Conservation (phyloP, 2,329 filamentous ascomycete genomes). For the Cladosporium velox region DNA sequence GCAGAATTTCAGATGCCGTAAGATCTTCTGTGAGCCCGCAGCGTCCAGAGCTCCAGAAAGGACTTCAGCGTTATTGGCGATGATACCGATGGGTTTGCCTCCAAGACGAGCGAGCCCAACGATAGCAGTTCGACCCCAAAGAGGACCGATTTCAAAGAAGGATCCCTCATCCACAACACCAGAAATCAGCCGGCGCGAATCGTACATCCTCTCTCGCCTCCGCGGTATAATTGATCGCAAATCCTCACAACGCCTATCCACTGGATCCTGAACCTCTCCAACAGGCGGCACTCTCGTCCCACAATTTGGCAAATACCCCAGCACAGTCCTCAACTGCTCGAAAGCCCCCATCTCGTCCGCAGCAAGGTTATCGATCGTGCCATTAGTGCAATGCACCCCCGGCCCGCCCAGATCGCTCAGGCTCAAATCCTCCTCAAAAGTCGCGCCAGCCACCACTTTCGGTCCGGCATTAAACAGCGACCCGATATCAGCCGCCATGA, state of each 20-base stretch:
- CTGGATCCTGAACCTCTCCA: constrained; percentile 48
- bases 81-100: constrained; percentile 60
- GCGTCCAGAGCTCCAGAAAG: constrained; percentile 61
- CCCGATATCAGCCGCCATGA: constrained; percentile 66
- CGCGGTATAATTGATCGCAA: constrained; percentile 61
- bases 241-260: constrained; percentile 50
- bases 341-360: constrained; percentile 63
- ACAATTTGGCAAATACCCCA: constrained; percentile 60
- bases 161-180: constrained; percentile 57
- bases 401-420: constrained; percentile 63
- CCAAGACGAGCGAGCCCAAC: constrained; percentile 60
- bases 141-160: constrained; percentile 65
- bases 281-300: constrained; percentile 58
- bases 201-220: constrained; percentile 61
- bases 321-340: constrained; percentile 59
- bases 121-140: constrained; percentile 65
- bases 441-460: constrained; percentile 62
- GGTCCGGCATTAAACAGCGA: constrained; percentile 65
- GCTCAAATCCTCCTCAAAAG: constrained; percentile 63
- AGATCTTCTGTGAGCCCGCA: constrained; percentile 62
- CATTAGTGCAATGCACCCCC: constrained; percentile 63
- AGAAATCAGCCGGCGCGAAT: constrained; percentile 58
- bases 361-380: constrained; percentile 66
- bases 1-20: constrained; percentile 61
- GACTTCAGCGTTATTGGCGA: constrained; percentile 63